Evolutionary conservation across 2,329 filamentous ascomycete species (phyloP).

Genomic region (Lecanoromycetidae sp.): DNA sequence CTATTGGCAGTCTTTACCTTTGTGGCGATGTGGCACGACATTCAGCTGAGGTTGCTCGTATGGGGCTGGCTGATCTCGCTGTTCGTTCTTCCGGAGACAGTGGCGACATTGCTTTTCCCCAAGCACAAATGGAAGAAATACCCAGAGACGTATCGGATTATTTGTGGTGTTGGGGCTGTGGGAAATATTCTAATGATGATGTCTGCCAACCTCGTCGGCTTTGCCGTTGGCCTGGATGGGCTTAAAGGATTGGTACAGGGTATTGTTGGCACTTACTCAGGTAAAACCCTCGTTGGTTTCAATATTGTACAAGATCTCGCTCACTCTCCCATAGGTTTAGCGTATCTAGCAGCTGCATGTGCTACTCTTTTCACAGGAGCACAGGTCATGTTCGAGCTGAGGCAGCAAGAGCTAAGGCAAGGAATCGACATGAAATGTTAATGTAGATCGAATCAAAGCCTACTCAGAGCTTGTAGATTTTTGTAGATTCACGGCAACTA

Average conservation of each 20-base stretch:
- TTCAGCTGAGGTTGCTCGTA: conserved; percentile 75
- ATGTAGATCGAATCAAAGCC: not conserved
- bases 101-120: conserved; percentile 62
- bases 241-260: conserved; percentile 61
- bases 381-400: conserved; percentile 93
- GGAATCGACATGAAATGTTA: conserved; percentile 78
- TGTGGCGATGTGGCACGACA: conserved; percentile 96
- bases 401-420: conserved; percentile 69
- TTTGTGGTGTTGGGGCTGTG: conserved; percentile 71
- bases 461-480: not conserved
- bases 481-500: not conserved
- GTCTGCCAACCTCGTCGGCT: conserved; percentile 84
- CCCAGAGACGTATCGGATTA: conserved; percentile 62
- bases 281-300: conserved; percentile 30
- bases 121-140: conserved; percentile 54
- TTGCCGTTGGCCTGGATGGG: conserved; percentile 84
- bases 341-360: conserved; percentile 62
- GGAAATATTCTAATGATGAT: conserved; percentile 91
- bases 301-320: not conserved
- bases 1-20: conserved; percentile 87
- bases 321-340: conserved; percentile 43
- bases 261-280: conserved; percentile 63
- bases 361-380: conserved; percentile 68
- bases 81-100: conserved; percentile 82
- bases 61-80: conserved; percentile 96